Base-by-base conservation (phyloP, 2,329 filamentous ascomycete genomes). In the Fusarium compactum region DNA sequence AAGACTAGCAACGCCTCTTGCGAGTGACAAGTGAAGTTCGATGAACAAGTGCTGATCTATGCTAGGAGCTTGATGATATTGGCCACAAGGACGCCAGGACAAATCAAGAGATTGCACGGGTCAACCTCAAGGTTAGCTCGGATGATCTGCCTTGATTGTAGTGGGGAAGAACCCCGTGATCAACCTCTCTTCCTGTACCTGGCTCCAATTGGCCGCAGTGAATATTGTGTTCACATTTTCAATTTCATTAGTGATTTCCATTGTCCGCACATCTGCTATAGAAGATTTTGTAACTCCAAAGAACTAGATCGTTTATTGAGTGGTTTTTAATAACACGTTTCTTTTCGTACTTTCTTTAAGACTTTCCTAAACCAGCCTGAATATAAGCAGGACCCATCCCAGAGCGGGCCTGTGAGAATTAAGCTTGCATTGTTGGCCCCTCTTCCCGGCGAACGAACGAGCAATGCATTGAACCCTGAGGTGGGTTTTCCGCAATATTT, bases 1-100 rank as follows among this genome's bases (percentile, higher is more conserved):
- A 1, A 57, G 38, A 0, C 11, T 67, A 8, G 51, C 46, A 14
- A 62, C 58, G 8, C 58, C 51, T 0, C 44, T 62, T 12, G 64
- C 57, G 8, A 1, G 63, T 60, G 14, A 1, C 30, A 34, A 6
- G 8, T 10, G 14, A 6, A 2, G 0, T 7, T 18, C 1, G 10
- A 10, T 2, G 3, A 3, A 20, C 12, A 4, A 6, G 4, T 0
- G 6, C 24, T 27, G 25, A 45, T 2, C 4, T 5, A 5, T 12
- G 5, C 9, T 11, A 58, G 56, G 57, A 61, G 30, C 41, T 61
- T 1, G 61, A 62, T n/a, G 41, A 4, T 0, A 62, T 54, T 1
- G 46, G 32, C 0, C 55, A 45, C 8, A 53, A 30, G 0, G 46
- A 47, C 8, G 50, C 57, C 8, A 43, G 18, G 20, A 48, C 9